These are phyloP conservation scores for Solidago caesia DNA, from an alignment of 129 eudicot genomes.

Conservation along the genomic window DNA sequence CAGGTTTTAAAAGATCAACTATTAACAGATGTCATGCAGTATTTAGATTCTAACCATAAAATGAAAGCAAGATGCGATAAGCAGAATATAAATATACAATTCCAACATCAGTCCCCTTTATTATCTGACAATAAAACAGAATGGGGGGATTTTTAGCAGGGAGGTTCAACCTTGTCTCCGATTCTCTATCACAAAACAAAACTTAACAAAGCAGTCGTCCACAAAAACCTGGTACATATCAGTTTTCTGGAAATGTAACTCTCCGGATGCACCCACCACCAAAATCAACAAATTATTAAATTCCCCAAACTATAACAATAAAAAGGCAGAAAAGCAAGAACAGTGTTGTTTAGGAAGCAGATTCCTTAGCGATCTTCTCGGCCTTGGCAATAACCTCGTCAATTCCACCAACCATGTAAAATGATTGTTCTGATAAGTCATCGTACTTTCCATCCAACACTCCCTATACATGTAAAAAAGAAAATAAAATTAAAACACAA, in stretches of 20 bases:
- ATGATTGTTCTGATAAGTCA: constrained; percentile 39
- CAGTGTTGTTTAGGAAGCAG: constrained; percentile 23
- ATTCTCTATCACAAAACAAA: constrained; percentile 39
- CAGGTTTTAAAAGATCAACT: no score
- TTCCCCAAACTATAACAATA: constrained; percentile 23
- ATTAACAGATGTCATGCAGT: no score
- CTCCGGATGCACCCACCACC: constrained; percentile 24
- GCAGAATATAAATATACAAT: constrained; percentile 19
- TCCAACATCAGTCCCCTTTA: constrained; percentile 28
- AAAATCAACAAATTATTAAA: constrained; percentile 34
- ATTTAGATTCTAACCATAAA: background rate
- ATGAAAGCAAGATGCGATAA: constrained; percentile 5
- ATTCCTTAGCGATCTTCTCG: constrained; percentile 45
- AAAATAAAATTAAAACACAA: background rate
- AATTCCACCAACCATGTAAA: constrained; percentile 51
- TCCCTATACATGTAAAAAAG: constrained; percentile 22
- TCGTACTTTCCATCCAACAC: constrained; percentile 48
- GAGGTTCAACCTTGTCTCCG: constrained; percentile 20
- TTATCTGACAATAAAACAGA: constrained; percentile 26
- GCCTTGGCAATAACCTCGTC: constrained; percentile 53
- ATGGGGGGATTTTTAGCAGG: background rate
- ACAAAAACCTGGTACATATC: constrained; percentile 19
- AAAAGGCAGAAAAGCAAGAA: background rate
- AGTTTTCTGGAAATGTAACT: constrained; percentile 25
- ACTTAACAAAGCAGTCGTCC: constrained; percentile 20